Base-by-base conservation (phyloP, 805 yeast genomes). In the Nakazawaea ambrosiae region DNA sequence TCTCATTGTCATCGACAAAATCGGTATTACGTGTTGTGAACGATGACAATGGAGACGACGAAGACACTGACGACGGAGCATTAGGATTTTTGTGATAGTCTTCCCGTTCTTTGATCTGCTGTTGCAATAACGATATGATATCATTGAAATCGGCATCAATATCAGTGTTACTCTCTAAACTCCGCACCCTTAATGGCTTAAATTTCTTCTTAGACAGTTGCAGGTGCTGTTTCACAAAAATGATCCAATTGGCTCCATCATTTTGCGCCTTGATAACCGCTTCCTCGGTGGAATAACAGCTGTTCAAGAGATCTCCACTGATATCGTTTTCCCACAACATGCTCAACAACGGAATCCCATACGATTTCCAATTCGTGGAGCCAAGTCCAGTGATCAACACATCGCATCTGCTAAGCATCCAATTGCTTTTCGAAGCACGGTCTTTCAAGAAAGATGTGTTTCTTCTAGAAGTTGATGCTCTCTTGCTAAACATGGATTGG, bases 281-380 rank as follows among this genome's bases (percentile, higher is more conserved):
- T 38, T 83, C 95, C 45, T 90, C 96, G 4, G 66, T 54, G 0
- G 74, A 58, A 10, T 57, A 36, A 30, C 69, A 63, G 35, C 58
- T 60, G 19, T 63, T 59, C n/a, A 70, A 49, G 24, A 78, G 49
- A 57, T 92, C 99, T 4, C 95, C 84, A 38, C 81, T 70, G 29
- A 92, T 78, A n/a, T 75, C 79, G n/a, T 64, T 59, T 6, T 70
- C 64, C 97, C 99, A 89, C 20, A 92, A 54, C 27, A 63, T 61
- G 29, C 68, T 73, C 38, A 87, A 50, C 6, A 86, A 60, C 31
- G 75, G 81, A 23, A 78, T 71, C 1, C 89, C 90, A 34, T 73
- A 61, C 1, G 78, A 74, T 17, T 68, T 67, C 42, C 86, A 57
- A 15, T 72, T 60, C 1, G 73, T 58, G 24, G 70, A 71, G 16